Evolutionary conservation across 306 rosid genomes (phyloP).

Genomic region (Cicer arietinum): DNA sequence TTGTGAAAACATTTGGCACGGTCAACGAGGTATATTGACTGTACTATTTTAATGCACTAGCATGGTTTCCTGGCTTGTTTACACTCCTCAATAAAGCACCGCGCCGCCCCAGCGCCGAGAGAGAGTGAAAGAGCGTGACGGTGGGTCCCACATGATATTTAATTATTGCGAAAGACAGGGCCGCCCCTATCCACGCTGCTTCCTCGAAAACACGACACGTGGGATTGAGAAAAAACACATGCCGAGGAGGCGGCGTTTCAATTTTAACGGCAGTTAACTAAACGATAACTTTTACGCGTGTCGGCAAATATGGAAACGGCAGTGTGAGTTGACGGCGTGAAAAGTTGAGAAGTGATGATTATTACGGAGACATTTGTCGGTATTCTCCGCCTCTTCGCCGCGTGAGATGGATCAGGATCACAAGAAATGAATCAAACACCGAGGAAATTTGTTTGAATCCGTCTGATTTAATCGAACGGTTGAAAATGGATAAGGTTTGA

Average conservation of each 20-base stretch:
- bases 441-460: neutral
- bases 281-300: neutral
- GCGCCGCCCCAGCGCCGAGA: constrained; percentile 54
- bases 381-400: constrained; percentile 55
- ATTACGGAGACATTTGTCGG: constrained; percentile 50
- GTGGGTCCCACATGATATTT: constrained; percentile 49
- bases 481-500: neutral
- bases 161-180: constrained; percentile 24
- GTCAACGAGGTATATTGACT: constrained; percentile 71
- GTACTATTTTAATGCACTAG: neutral
- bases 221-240: neutral
- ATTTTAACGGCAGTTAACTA: constrained; percentile 40
- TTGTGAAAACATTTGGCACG: constrained; percentile 44
- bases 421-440: neutral
- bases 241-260: constrained; percentile 40
- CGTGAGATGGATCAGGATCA: constrained; percentile 47
- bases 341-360: constrained; percentile 3
- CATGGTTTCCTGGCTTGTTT: constrained; percentile 11
- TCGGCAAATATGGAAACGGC: neutral
- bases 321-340: neutral
- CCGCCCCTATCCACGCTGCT: constrained; percentile 35
- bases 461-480: constrained; percentile 46
- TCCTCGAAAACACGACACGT: neutral
- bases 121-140: constrained; percentile 38
- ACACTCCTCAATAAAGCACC: constrained; percentile 36